Conservation (phyloP, 139 green algal genomes). For the Zygnema circumcarinatum region DNA sequence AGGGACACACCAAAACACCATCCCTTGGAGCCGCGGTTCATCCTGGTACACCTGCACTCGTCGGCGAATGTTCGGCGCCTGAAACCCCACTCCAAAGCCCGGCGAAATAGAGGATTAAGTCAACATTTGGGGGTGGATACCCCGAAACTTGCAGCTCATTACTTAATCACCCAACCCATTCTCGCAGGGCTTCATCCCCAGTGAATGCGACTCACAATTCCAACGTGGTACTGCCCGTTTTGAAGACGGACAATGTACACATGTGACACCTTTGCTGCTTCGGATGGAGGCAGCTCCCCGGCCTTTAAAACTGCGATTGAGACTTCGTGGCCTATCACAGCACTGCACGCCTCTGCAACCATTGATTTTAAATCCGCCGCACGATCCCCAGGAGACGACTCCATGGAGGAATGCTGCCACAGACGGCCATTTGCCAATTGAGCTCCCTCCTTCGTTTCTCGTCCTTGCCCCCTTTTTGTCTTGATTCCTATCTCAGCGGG, state of each 20-base stretch:
- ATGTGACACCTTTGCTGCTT: neutral
- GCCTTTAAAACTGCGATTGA: neutral
- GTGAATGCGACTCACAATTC: neutral
- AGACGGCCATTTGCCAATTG: neutral
- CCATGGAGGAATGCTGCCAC: neutral
- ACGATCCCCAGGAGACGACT: neutral
- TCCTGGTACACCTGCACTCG: neutral
- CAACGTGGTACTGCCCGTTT: constrained; percentile 22
- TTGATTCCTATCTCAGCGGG: too few relatives aligned
- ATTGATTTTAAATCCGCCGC: neutral
- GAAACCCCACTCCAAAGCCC: too few relatives aligned
- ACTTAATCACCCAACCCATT: neutral
- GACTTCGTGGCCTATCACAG: neutral
- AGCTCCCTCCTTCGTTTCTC: neutral
- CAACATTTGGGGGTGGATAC: neutral
- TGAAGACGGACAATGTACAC: constrained; percentile 26
- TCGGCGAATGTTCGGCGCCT: neutral
- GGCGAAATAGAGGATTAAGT: too few relatives aligned
- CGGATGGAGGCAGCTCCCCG: constrained; percentile 3
- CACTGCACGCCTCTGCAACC: neutral
- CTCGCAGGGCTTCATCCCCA: neutral
- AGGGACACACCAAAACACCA: neutral
- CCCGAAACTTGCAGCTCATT: neutral
- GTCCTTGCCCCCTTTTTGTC: neutral
- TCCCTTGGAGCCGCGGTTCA: neutral